Conservation (phyloP, 768 basidiomycete species). For the Macrolepiota dolichaula region DNA sequence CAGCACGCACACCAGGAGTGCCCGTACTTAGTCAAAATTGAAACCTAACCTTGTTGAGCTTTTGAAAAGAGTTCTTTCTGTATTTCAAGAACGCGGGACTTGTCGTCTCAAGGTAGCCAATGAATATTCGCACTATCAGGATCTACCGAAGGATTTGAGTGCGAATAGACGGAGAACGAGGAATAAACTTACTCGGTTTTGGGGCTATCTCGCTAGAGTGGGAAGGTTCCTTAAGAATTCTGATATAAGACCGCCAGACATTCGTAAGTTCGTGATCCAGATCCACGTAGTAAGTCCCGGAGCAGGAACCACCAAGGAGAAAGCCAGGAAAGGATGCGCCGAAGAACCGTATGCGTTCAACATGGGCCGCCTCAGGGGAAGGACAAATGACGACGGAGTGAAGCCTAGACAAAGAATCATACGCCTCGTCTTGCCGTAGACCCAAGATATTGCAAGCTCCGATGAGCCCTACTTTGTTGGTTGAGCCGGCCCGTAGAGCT, state of each 20-base stretch:
- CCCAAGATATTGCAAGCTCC: neutral
- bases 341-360: neutral
- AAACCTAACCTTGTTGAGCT: neutral
- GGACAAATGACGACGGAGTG: neutral
- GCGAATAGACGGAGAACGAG: too few relatives aligned
- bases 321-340: neutral
- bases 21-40: neutral
- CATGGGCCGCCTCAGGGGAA: neutral
- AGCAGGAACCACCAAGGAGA: neutral
- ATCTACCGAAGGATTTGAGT: neutral
- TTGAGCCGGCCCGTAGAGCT: neutral
- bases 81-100: neutral
- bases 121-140: neutral
- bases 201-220: too few relatives aligned
- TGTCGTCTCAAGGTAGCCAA: neutral
- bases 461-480: neutral
- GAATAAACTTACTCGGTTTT: too few relatives aligned
- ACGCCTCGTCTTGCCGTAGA: neutral
- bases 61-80: neutral
- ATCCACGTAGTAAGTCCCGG: neutral
- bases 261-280: neutral
- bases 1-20: neutral
- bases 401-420: neutral
- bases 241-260: neutral
- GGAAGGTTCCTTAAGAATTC: neutral